phyloP scores from a whole-genome alignment of 495 filamentous ascomycete genomes.

The Emericellopsis terricola region DNA sequence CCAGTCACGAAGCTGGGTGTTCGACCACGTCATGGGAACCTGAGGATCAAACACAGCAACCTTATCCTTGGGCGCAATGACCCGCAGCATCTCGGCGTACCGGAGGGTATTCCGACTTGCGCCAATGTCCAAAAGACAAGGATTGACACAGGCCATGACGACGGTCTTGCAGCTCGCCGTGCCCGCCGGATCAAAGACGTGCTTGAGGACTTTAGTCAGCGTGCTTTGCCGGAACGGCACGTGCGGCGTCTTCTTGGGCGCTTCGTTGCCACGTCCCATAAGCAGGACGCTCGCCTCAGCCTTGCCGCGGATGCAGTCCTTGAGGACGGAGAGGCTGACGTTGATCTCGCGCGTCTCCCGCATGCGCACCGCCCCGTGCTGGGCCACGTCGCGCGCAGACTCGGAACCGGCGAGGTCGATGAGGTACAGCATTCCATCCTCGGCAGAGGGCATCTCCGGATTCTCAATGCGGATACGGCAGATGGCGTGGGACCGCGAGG shows the following conservation, averaged over 20 bases:
- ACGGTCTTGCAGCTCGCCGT: too few species aligned
- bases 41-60: too few species aligned
- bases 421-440: constrained; percentile 23
- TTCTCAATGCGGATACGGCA: constrained; percentile 26
- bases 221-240: constrained; percentile 17
- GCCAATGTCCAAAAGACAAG: too few species aligned
- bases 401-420: constrained; percentile 31
- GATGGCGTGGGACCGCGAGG: constrained; percentile 29
- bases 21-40: too few species aligned
- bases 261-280: background rate
- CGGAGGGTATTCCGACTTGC: too few species aligned
- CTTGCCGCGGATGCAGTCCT: constrained; percentile 21
- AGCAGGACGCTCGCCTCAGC: background rate
- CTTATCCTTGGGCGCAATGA: too few species aligned
- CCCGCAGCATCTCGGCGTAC: too few species aligned
- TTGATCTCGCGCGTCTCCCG: constrained; percentile 28
- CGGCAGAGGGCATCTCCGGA: constrained; percentile 2
- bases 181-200: too few species aligned
- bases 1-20: too few species aligned
- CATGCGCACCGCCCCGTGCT: constrained; percentile 16
- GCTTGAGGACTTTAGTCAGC: constrained; percentile 18
- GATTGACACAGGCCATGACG: too few species aligned
- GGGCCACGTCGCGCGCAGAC: constrained; percentile 11
- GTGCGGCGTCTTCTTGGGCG: constrained; percentile 11
- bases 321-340: constrained; percentile 19